These are phyloP conservation scores for Lumnitzera racemosa DNA, from an alignment of 345 rosid species.

Conservation along the genomic window DNA sequence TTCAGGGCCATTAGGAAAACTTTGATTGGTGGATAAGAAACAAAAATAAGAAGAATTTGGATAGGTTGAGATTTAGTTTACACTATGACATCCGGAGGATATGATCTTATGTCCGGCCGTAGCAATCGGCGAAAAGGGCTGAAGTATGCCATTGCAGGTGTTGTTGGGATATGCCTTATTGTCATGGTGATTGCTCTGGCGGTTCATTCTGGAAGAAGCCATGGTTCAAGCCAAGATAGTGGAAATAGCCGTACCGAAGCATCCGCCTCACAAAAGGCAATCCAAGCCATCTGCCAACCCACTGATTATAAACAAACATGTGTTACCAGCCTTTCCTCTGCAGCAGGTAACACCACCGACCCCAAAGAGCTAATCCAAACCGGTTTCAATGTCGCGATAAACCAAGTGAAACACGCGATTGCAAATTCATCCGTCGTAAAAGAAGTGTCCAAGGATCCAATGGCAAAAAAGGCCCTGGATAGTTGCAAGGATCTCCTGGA, in stretches of 20 bases:
- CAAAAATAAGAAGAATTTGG: too few species aligned
- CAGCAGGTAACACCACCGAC: slow-evolving; percentile 38
- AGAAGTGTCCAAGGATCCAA: slow-evolving; percentile 36
- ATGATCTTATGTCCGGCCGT: slow-evolving; percentile 1
- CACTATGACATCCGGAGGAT: neutral
- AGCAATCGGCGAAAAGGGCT: slow-evolving; percentile 22
- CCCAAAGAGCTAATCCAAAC: slow-evolving; percentile 52
- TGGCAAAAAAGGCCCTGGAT: slow-evolving; percentile 39
- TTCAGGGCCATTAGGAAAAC: too few species aligned
- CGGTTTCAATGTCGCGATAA: slow-evolving; percentile 36
- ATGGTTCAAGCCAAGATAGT: too few species aligned
- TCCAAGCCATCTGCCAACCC: slow-evolving; percentile 50
- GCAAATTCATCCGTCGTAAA: slow-evolving; percentile 33
- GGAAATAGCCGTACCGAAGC: neutral
- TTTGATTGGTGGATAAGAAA: too few species aligned
- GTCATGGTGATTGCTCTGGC: slow-evolving; percentile 61
- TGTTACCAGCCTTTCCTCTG: slow-evolving; percentile 26
- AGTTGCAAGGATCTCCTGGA: slow-evolving; percentile 45
- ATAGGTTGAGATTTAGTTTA: too few species aligned
- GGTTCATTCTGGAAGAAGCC: slow-evolving; percentile 13
- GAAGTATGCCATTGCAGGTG: slow-evolving; percentile 30
- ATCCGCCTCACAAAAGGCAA: slow-evolving; percentile 29
- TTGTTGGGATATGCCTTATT: slow-evolving; percentile 44
- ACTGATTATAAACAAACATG: slow-evolving; percentile 54
- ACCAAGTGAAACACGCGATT: slow-evolving; percentile 28